phyloP scores from a whole-genome alignment of 139 green algal species.

The Choricystis sp. region DNA sequence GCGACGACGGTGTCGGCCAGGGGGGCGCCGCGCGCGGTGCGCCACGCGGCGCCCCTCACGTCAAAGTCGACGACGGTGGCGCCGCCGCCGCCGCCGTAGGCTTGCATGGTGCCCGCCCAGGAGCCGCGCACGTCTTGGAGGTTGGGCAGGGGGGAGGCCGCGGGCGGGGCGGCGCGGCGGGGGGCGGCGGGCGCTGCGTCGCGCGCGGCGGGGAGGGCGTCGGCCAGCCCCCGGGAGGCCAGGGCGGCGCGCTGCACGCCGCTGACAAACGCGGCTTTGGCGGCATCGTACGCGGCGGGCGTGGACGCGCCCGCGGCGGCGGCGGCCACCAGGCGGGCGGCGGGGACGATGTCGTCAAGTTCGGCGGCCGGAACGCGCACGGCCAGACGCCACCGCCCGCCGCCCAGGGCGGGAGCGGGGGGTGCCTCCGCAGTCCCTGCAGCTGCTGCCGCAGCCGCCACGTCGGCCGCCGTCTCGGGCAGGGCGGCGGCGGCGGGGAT shows the following conservation, averaged over 20 bases:
- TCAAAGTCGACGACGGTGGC: constrained; percentile 53
- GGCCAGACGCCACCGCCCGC: constrained; percentile 11
- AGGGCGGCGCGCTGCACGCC: constrained; percentile 19
- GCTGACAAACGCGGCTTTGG: constrained; percentile 54
- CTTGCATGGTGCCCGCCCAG: constrained; percentile 58
- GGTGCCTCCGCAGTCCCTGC: background rate
- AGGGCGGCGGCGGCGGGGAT: constrained; percentile 31
- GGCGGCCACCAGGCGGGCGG: constrained; percentile 48
- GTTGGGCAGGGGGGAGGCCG: constrained; percentile 21
- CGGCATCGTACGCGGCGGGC: constrained; percentile 46
- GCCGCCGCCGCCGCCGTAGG: constrained; percentile 41
- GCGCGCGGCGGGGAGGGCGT: constrained; percentile 3
- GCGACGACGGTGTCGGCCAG: constrained; percentile 33
- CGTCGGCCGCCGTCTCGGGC: constrained; percentile 20
- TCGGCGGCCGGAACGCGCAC: constrained; percentile 54
- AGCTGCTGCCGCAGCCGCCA: constrained; percentile 1
- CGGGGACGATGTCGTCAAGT: constrained; percentile 76
- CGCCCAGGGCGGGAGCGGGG: background rate
- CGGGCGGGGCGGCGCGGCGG: background rate
- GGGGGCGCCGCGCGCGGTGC: constrained; percentile 10
- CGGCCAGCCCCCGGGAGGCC: constrained; percentile 7
- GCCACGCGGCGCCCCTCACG: constrained; percentile 44
- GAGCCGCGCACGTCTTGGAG: constrained; percentile 53
- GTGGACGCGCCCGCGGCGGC: constrained; percentile 16
- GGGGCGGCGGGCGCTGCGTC: background rate